Base-by-base conservation (phyloP, 306 rosid genomes). In the Malus fusca region DNA sequence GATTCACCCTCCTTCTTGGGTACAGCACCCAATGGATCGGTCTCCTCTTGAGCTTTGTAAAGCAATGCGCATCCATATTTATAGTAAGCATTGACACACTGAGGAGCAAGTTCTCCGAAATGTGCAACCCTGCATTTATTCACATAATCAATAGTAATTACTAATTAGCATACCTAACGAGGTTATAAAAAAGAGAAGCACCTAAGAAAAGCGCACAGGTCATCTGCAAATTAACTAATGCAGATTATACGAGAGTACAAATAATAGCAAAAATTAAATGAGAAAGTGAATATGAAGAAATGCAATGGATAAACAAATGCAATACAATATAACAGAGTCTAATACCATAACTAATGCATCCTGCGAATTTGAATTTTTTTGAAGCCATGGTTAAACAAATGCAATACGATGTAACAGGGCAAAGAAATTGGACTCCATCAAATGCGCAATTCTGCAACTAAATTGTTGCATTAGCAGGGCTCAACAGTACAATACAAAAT, bases 1-100 rank as follows among this genome's bases (percentile, higher is more conserved):
- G 93, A 85, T 69, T 78, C 87, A 51, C 79, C 82, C 81, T 85
- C 90, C 80, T 87, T 90, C 87, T 95, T 95, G 15, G 99, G 99
- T 25, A 95, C 91, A 84, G 60, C 74, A 68, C 80, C 99, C 76
- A 95, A 81, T 42, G 99, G 99, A 83, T 92, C 97, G 69, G 99
- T 88, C 79, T 95, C 99, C 84, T 90, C 99, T 79, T 95, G 99
- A 68, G 97, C 97, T 81, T 95, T 92, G 86, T 87, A 90, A 21
- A 95, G 81, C 60, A 95, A 84, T 3, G 97, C 97, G 78, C 93
- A 87, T 71, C 99, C 99, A 82, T 89, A 95, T 79, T 82, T 90
- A 78, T 90, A 95, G 91, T 95, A 95, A 3, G 91, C 83, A 35
- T 80, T 83, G 22, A 95, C 89, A 76, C 99, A 95, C 76, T 90